These are phyloP conservation scores for Candida tallmaniae DNA, from an alignment of 805 yeast species.

Conservation along the genomic window DNA sequence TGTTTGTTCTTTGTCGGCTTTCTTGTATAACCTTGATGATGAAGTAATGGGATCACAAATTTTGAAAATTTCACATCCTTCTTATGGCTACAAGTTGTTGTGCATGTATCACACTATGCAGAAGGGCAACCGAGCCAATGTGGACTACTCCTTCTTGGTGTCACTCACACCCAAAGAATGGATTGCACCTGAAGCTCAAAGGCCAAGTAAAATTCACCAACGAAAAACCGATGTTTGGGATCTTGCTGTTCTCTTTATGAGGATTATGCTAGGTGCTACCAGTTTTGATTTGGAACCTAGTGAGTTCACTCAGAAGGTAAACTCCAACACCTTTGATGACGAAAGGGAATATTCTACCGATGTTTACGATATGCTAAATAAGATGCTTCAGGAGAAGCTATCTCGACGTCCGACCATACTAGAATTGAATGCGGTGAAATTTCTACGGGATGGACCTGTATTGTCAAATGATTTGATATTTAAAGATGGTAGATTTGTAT, in stretches of 20 bases:
- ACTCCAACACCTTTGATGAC: constrained; percentile 36
- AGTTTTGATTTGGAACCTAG: constrained; percentile 47
- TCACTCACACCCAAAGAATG: constrained; percentile 41
- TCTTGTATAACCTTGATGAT: constrained; percentile 17
- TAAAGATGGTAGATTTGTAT: constrained; percentile 10
- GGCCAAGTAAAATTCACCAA: constrained; percentile 44
- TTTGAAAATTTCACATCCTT: constrained; percentile 56
- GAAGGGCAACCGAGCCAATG: constrained; percentile 13
- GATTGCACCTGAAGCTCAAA: constrained; percentile 74
- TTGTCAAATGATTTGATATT: constrained; percentile 5
- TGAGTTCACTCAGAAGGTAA: constrained; percentile 24
- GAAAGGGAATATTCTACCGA: constrained; percentile 66
- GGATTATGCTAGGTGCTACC: constrained; percentile 44
- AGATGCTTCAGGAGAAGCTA: constrained; percentile 60
- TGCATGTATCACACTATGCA: constrained; percentile 20
- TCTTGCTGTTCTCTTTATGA: constrained; percentile 66
- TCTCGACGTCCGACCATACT: constrained; percentile 77
- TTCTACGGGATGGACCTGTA: constrained; percentile 67
- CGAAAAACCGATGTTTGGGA: constrained; percentile 93
- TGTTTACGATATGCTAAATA: constrained; percentile 60
- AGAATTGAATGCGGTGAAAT: constrained; percentile 79
- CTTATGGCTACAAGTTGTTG: constrained; percentile 38
- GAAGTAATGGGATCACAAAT: constrained; percentile 23
- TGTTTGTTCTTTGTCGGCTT: constrained; percentile 54
- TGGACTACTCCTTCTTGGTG: constrained; percentile 6